These are phyloP conservation scores for Colletotrichum sp. DNA, from an alignment of 2,329 filamentous ascomycete species.

Conservation along the genomic window DNA sequence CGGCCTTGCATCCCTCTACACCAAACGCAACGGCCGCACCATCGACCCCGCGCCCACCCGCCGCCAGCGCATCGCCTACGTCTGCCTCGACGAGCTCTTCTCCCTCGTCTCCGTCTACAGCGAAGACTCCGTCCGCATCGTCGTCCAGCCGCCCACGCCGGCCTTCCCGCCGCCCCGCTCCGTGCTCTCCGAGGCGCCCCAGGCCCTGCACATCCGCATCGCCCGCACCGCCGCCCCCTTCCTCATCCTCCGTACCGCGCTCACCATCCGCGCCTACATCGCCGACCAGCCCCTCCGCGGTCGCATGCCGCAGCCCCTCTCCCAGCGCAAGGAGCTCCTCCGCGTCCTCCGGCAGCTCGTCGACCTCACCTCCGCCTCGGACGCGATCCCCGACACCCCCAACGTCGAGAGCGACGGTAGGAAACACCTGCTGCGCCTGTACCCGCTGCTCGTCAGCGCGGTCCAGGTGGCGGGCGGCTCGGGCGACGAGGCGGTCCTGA, in stretches of 20 bases:
- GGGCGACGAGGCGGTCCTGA: slow-evolving; percentile 65
- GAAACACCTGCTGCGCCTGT: slow-evolving; percentile 82
- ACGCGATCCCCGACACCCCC: slow-evolving; percentile 66
- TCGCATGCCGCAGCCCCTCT: slow-evolving; percentile 84
- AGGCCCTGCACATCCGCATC: slow-evolving; percentile 59
- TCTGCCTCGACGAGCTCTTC: slow-evolving; percentile 82
- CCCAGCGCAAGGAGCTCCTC: slow-evolving; percentile 78
- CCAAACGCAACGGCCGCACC: slow-evolving; percentile 73
- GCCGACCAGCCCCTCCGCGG: slow-evolving; percentile 91
- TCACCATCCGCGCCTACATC: slow-evolving; percentile 84
- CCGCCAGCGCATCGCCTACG: slow-evolving; percentile 77
- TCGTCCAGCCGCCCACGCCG: slow-evolving; percentile 50
- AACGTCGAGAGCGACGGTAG: slow-evolving; percentile 61
- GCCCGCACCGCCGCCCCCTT: slow-evolving; percentile 80
- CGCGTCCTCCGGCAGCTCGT: slow-evolving; percentile 73
- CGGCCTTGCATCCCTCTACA: slow-evolving; percentile 67
- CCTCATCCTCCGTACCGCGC: slow-evolving; percentile 79
- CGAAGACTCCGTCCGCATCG: slow-evolving; percentile 39
- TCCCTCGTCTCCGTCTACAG: slow-evolving; percentile 64
- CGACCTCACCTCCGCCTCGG: slow-evolving; percentile 70
- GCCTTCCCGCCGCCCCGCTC: slow-evolving; percentile 33
- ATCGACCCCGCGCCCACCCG: slow-evolving; percentile 67
- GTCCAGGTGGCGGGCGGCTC: slow-evolving; percentile 59
- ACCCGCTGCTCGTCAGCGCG: slow-evolving; percentile 75
- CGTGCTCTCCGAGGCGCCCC: slow-evolving; percentile 28